Base-by-base conservation (phyloP, 2,329 filamentous ascomycete genomes). In the Aspergillus aculeatinus region DNA sequence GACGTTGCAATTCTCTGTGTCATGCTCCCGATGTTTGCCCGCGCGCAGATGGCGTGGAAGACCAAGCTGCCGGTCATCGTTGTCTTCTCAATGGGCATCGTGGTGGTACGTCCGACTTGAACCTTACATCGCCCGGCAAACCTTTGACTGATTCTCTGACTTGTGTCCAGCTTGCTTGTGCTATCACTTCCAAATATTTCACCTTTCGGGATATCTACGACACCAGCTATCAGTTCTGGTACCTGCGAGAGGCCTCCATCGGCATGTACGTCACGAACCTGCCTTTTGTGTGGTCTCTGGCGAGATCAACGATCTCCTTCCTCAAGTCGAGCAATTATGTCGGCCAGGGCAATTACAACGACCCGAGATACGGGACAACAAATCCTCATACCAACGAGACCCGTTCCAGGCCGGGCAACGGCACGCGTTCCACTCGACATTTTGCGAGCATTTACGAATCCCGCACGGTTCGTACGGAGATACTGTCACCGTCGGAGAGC, bases 231-330 rank as follows among this genome's bases (percentile, higher is more conserved):
- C 53, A 55, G 27, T 55, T 55, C 29, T 55, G 53, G 53, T 55
- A 55, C 53, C 53, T 55, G 1, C 25, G 53, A 4, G 53, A 55
- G 12, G 53, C 53, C 14, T 55, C 53, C 27, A 55, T 55, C 53
- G 53, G 53, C 27, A 55, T 55, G 53, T 55, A 55, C 53, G 53
- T 55, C 9, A 48, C 53, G 27, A 55, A 55, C 42, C 29, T 55
- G 21, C 53, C 53, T 4, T 55, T 55, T 21, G 53, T 55, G 9
- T 55, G 53, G 53, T 48, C 42, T 25, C 53, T 55, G n/a, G 53
- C 53, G 3, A 21, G 53, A 33, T 55, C 53, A 19, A 55, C 53
- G 4, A 35, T 55, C 3, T 23, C 53, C 9, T 55, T 55, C 11
- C 42, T 55, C n/a, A 44, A 44, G 11, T 48, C 53, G n/a, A 55